phyloP scores from a whole-genome alignment of 495 filamentous ascomycete genomes.

The Aspergillus asperescens region DNA sequence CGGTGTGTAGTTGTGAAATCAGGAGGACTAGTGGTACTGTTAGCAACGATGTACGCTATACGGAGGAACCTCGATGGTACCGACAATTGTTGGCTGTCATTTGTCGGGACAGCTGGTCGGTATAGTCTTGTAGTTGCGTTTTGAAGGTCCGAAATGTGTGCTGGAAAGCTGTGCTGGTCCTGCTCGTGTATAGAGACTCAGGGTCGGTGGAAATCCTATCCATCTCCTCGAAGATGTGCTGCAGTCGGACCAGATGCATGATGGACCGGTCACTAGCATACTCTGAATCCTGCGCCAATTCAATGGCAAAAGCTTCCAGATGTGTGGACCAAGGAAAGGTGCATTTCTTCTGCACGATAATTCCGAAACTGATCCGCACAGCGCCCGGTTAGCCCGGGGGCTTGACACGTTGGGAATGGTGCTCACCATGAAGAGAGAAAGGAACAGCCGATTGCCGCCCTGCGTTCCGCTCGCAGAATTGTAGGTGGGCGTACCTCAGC shows the following conservation, averaged over 20 bases:
- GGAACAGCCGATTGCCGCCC: constrained; percentile 23
- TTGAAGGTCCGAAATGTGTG: not conserved
- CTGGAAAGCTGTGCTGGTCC: not conserved
- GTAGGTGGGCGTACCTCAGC: not conserved
- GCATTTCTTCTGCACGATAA: constrained; percentile 18
- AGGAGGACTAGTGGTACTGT: not conserved
- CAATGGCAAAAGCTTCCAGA: constrained; percentile 15
- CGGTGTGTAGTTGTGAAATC: not conserved
- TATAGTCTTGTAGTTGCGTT: not conserved
- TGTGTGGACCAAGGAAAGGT: constrained; percentile 11
- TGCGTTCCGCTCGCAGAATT: constrained; percentile 13
- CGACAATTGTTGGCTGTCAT: not conserved
- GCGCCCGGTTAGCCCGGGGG: not conserved
- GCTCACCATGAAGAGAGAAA: constrained; percentile 20
- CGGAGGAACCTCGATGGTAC: not conserved
- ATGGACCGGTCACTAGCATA: constrained; percentile 16
- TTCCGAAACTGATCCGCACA: constrained; percentile 2
- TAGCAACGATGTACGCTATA: not conserved
- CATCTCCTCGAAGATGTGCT: constrained; percentile 19
- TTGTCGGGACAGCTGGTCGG: not conserved
- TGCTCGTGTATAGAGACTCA: too few species aligned
- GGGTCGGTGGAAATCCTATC: not conserved
- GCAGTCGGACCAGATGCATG: constrained; percentile 18
- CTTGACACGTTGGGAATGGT: not conserved
- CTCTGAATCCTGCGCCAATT: constrained; percentile 9